Evolutionary conservation across 1,284 basidiomycete genomes (phyloP).

Genomic region (Trametes hirsuta): DNA sequence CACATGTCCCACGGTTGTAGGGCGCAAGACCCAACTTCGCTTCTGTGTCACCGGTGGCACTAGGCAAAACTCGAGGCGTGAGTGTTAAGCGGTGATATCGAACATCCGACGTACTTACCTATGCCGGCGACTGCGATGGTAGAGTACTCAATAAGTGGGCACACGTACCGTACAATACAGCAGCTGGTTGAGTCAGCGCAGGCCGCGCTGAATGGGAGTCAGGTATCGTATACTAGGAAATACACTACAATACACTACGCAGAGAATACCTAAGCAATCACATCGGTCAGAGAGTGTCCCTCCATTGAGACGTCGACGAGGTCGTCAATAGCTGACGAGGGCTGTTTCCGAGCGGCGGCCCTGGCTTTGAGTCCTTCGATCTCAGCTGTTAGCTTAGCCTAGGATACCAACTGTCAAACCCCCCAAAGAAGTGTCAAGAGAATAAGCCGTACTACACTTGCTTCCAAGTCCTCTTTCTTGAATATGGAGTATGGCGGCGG

Average conservation of each 20-base stretch:
- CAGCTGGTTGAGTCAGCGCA: background rate
- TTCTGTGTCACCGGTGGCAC: constrained; percentile 6
- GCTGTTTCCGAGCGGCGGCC: constrained; percentile 27
- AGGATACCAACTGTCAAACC: constrained; percentile 3
- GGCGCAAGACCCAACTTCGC: background rate
- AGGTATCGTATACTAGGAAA: background rate
- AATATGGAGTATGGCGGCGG: constrained; percentile 58
- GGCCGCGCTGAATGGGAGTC: background rate
- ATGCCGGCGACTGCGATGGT: background rate
- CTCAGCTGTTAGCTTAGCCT: constrained; percentile 54
- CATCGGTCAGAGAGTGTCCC: constrained; percentile 11
- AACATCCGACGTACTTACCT: background rate
- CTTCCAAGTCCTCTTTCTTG: constrained; percentile 59
- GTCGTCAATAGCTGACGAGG: constrained; percentile 15
- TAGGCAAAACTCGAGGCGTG: background rate
- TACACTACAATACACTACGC: constrained; percentile 18
- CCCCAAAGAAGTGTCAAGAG: background rate
- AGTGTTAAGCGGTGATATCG: too few species aligned
- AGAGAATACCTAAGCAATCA: background rate
- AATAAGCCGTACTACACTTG: constrained; percentile 52
- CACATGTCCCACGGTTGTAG: background rate
- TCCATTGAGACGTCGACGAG: constrained; percentile 33
- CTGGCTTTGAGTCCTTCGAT: constrained; percentile 47
- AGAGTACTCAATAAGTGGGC: background rate
- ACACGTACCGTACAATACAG: background rate